Evolutionary conservation across 2,329 filamentous ascomycete species (phyloP).

Genomic region (Ascocoryne sarcoides): DNA sequence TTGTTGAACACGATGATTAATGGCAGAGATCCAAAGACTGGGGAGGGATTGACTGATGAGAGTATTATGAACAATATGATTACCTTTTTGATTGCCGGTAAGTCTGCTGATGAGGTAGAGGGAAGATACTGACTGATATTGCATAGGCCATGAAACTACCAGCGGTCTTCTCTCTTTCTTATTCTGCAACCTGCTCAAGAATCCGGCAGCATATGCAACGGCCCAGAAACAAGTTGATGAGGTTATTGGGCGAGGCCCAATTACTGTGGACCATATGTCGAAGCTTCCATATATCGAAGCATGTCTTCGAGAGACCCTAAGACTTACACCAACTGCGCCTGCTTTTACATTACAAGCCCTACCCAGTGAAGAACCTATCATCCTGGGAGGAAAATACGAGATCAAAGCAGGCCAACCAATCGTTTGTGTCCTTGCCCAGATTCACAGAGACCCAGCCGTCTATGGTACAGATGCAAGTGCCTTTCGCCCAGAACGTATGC

Average conservation of each 20-base stretch:
- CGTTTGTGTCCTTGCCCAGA: slow-evolving; percentile 39
- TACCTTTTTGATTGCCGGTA: slow-evolving; percentile 52
- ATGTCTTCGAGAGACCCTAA: slow-evolving; percentile 56
- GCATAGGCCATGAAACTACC: slow-evolving; percentile 57
- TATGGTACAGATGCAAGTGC: slow-evolving; percentile 56
- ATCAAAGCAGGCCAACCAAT: slow-evolving; percentile 43
- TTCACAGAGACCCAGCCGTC: slow-evolving; percentile 54
- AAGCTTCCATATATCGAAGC: slow-evolving; percentile 57
- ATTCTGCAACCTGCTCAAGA: slow-evolving; percentile 42
- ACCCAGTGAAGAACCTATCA: slow-evolving; percentile 27
- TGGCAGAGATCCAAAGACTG: slow-evolving; percentile 58
- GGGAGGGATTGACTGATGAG: slow-evolving; percentile 52
- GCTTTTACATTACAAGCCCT: slow-evolving; percentile 37
- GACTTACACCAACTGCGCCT: slow-evolving; percentile 52
- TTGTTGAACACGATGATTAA: slow-evolving; percentile 62
- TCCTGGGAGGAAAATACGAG: slow-evolving; percentile 30
- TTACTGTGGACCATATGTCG: slow-evolving; percentile 38
- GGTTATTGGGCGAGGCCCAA: slow-evolving; percentile 38
- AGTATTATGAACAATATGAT: slow-evolving; percentile 63
- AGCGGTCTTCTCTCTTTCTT: slow-evolving; percentile 41
- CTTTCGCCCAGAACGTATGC: slow-evolving; percentile 65
- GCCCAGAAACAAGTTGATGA: slow-evolving; percentile 44
- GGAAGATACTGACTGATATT: slow-evolving; percentile 35
- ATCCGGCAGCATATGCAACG: slow-evolving; percentile 36
- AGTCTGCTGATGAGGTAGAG: neutral